Evolutionary conservation across 257 asterid species (phyloP).

Genomic region (Verbena officinalis): DNA sequence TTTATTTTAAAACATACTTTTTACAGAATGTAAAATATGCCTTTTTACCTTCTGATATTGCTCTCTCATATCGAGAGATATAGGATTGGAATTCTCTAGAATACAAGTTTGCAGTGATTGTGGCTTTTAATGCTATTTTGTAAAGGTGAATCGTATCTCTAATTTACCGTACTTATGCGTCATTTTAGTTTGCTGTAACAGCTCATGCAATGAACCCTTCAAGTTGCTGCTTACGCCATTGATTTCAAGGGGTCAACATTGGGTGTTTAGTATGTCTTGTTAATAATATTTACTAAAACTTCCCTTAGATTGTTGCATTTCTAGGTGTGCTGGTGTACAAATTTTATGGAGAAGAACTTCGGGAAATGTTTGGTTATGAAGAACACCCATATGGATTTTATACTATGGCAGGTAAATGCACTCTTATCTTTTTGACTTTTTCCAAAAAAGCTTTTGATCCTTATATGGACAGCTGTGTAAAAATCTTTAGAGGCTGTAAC

Average conservation of each 20-base stretch:
- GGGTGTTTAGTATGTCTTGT: background rate
- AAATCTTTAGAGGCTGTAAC: background rate
- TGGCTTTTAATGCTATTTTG: background rate
- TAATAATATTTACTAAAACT: slow-evolving; percentile 36
- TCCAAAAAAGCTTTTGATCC: slow-evolving; percentile 5
- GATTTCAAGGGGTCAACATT: slow-evolving; percentile 16
- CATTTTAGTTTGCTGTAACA: background rate
- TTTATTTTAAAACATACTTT: background rate
- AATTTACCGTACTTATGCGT: background rate
- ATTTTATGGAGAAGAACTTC: slow-evolving; percentile 91
- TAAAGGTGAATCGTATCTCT: background rate
- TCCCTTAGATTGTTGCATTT: slow-evolving; percentile 85
- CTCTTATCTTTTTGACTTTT: slow-evolving; percentile 21
- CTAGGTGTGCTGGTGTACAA: slow-evolving; percentile 95
- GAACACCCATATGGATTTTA: slow-evolving; percentile 99
- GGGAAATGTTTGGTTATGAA: slow-evolving; percentile 98
- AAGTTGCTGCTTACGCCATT: slow-evolving; percentile 6
- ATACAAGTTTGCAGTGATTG: background rate
- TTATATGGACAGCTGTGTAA: background rate
- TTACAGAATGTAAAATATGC: background rate
- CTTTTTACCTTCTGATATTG: background rate
- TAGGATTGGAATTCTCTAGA: background rate
- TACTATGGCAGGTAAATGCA: slow-evolving; percentile 82
- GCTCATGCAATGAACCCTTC: background rate
- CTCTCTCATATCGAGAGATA: background rate